Evolutionary conservation across 2,329 filamentous ascomycete species (phyloP).

Genomic region (Ascochyta clinopodiicola): DNA sequence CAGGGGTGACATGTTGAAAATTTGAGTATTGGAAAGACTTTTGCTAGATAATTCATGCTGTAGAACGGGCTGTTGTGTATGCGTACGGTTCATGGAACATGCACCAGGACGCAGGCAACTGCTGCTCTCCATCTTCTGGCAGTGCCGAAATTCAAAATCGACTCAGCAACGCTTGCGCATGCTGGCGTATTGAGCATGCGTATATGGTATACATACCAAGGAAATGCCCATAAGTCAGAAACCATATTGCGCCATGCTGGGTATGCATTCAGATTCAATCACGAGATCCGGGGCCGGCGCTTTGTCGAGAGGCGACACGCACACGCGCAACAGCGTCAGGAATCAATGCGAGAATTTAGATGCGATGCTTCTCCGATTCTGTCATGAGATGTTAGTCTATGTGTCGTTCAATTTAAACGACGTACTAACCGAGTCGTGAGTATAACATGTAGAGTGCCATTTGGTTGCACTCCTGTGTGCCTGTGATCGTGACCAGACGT

Average conservation of each 20-base stretch:
- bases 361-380: slow-evolving; percentile 81
- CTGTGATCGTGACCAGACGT: slow-evolving; percentile 94
- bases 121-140: slow-evolving; percentile 2
- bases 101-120: background rate
- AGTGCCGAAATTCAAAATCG: background rate
- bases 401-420: background rate
- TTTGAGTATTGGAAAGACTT: slow-evolving; percentile 3
- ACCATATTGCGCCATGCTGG: slow-evolving; percentile 29
- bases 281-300: slow-evolving; percentile 5
- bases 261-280: slow-evolving; percentile 19
- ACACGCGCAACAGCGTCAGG: slow-evolving; percentile 1
- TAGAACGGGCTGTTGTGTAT: slow-evolving; percentile 4
- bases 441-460: slow-evolving; percentile 99
- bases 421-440: slow-evolving; percentile 81
- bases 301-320: background rate
- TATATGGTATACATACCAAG: slow-evolving; percentile 20
- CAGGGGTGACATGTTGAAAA: background rate
- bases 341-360: slow-evolving; percentile 51
- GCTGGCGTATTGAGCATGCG: background rate
- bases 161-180: background rate
- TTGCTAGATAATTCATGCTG: slow-evolving; percentile 15
- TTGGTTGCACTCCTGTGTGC: slow-evolving; percentile 97
- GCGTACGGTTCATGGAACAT: background rate
- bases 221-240: slow-evolving; percentile 9
- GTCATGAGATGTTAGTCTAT: slow-evolving; percentile 22